Base-by-base conservation (phyloP, 768 basidiomycete genomes). In the Harrya chromipes region DNA sequence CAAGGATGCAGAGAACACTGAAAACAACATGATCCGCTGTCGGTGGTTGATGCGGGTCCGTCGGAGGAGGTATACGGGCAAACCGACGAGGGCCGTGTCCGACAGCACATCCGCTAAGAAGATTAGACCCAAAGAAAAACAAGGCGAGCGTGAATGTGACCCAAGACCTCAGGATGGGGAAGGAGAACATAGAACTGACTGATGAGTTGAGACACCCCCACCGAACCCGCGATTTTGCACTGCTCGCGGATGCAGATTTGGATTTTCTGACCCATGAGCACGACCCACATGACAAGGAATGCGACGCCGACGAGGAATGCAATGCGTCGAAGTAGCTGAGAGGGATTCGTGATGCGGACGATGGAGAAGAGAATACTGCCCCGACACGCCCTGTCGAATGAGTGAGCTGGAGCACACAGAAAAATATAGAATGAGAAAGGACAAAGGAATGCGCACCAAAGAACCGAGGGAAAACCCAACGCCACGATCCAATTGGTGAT, bases 251-350 rank as follows among this genome's bases (percentile, higher is more conserved):
- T 0, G 17, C 62, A 64, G 4, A 59, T 35, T 2, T 11, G 12
- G 14, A 57, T 40, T 13, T 31, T 57, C 42, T 66, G 64, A 11
- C 6, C 37, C 1, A 66, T 11, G 45, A 55, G 10, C 0, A 43
- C 64, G 17, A 24, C 39, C 61, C 64, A 66, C 66, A 66, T 66
- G 42, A 50, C 8, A 16, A 50, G 0, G 24, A 68, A 66, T 1
- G 53, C 50, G 27, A 17, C 33, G 36, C 56, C 55, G 11, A 57
- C 26, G 12, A 52, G 7, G 40, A 13, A 42, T 0, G 42, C 29
- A 23, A 56, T 21, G 14, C 49, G 54, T 5, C 43, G 49, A 10
- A 53, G 50, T 3, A 6, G 43, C 29, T 24, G 48, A 11, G 47
- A 50, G 0, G 62, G 61, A 11, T 49, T 55, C 11, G 43, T 46